Percentiles rank a stretch among this genome's conserved stretches.
phyloP scores from a whole-genome alignment of 495 filamentous ascomycete species.

The Penicillium goetzii region DNA sequence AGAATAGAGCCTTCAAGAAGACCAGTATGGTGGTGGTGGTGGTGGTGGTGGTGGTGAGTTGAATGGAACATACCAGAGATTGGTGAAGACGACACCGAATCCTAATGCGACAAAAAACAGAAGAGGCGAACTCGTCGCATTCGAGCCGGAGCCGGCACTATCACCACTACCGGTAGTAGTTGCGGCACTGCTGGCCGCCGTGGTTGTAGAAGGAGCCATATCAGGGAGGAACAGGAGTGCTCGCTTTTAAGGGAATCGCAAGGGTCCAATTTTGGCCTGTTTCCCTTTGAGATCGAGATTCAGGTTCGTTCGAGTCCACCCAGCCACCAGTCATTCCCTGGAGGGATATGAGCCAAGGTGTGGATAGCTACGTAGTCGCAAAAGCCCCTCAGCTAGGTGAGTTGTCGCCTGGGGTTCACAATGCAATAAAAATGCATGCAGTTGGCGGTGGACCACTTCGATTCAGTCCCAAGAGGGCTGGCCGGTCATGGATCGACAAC shows the following conservation, averaged over 20 bases:
- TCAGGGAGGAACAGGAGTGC: background rate
- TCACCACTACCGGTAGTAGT: conserved; percentile 26
- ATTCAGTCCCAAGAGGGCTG: conserved; percentile 7
- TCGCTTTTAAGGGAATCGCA: background rate
- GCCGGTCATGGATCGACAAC: conserved; percentile 16
- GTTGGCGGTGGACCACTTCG: conserved; percentile 11
- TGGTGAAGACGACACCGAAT: conserved; percentile 98
- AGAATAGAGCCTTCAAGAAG: conserved; percentile 3
- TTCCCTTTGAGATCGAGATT: conserved; percentile 1
- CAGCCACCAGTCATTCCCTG: conserved; percentile 13
- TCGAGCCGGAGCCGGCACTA: conserved; percentile 14
- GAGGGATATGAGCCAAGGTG: conserved; percentile 1
- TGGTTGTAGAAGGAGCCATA: conserved; percentile 32
- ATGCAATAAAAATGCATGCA: conserved; percentile 14
- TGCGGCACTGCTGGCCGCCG: conserved; percentile 27
- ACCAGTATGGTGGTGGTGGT: background rate
- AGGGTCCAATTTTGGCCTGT: conserved; percentile 10
- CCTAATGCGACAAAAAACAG: conserved; percentile 97
- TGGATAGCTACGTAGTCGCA: background rate
- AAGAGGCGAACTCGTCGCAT: conserved; percentile 77
- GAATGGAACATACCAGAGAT: conserved; percentile 74
- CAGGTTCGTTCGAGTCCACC: background rate
- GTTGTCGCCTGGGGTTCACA: conserved; percentile 4
- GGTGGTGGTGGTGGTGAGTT: background rate
- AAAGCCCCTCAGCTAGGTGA: background rate